Evolutionary conservation across 306 rosid genomes (phyloP), one percentile per base, ranked within the genome.

Genomic region (Cucurbita moschata): DNA sequence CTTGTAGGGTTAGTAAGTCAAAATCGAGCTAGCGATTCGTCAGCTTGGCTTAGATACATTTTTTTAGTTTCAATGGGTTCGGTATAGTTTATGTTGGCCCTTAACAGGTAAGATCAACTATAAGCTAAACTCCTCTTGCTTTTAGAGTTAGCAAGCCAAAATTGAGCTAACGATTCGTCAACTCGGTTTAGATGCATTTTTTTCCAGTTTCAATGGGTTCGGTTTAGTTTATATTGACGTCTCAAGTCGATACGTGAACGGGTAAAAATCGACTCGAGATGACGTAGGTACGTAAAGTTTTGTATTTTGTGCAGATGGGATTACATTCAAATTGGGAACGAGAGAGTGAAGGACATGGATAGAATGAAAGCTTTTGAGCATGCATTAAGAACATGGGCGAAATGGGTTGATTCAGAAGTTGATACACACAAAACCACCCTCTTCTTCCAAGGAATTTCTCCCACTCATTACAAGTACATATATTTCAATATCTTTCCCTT

Each of bases 401-500:
- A 82, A 0, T 90, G 93, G 96, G 88, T 90, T 18, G 55, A 87
- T 59, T 11, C 80, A 23, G 75, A 77, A 23, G 83, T 86, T 3
- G 83, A 87, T 72, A 4, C 83, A 73, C 52, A 0, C 21, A 87
- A 80, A 82, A 84, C 91, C 35, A 73, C 23, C 75, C 87, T 90
- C 46, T 10, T 90, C 62, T 83, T 87, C 38, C 93, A 85, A 85
- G 96, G 96, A 83, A 73, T 87, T 77, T 84, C 91, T 71, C 93
- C 92, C 35, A 69, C 82, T 8, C 96, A 90, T 50, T 86, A 87
- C 85, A 49, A 81, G 96, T 90, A 76, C 78, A 85, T 50, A 8
- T 46, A 8, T 59, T 19, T 26, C 15, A 30, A 10, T 12, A 0
- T 60, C n/a, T 60, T 5, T 60, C 2, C n/a, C 4, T 19, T 21